Percentiles rank a stretch among this genome's conserved stretches.
Evolutionary conservation across 1,139 yeast species (phyloP).

Genomic region (Saccharomyces hybrid): DNA sequence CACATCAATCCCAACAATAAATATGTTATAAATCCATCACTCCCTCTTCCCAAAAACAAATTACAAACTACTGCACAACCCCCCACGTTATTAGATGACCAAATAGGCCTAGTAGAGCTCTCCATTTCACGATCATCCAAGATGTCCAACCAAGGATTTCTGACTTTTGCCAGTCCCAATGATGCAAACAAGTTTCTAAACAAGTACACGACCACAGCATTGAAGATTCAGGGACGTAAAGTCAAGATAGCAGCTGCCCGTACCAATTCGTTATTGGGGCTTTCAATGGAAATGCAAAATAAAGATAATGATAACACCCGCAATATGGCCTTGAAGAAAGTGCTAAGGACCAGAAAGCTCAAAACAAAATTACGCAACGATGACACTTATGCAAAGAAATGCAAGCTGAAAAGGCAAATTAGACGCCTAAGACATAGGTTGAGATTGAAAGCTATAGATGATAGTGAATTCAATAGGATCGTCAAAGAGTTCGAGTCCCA

Average conservation of each 20-base stretch:
- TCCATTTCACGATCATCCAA: slow-evolving; percentile 25
- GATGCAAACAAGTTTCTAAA: slow-evolving; percentile 46
- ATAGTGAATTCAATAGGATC: slow-evolving; percentile 11
- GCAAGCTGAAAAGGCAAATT: slow-evolving; percentile 20
- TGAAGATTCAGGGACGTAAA: slow-evolving; percentile 46
- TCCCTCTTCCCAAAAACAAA: slow-evolving; percentile 13
- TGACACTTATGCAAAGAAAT: slow-evolving; percentile 14
- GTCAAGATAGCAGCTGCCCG: slow-evolving; percentile 42
- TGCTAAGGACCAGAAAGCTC: slow-evolving; percentile 12
- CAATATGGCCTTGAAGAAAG: slow-evolving; percentile 17
- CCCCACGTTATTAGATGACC: slow-evolving; percentile 14
- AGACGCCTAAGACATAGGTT: slow-evolving; percentile 22
- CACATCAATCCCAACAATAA: slow-evolving; percentile 17
- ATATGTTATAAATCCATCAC: slow-evolving; percentile 9
- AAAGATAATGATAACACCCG: slow-evolving; percentile 2
- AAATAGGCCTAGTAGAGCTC: slow-evolving; percentile 16
- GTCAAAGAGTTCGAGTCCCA: slow-evolving; percentile 8
- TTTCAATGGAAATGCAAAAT: slow-evolving; percentile 8
- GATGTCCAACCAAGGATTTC: slow-evolving; percentile 81
- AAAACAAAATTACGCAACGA: slow-evolving; percentile 12
- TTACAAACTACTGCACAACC: slow-evolving; percentile 2
- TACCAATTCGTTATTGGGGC: slow-evolving; percentile 26
- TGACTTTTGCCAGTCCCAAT: slow-evolving; percentile 45
- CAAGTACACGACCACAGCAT: slow-evolving; percentile 35
- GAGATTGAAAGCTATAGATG: slow-evolving; percentile 16